These are phyloP conservation scores for Parathielavia appendiculata DNA, from an alignment of 495 filamentous ascomycete genomes.

Conservation along the genomic window DNA sequence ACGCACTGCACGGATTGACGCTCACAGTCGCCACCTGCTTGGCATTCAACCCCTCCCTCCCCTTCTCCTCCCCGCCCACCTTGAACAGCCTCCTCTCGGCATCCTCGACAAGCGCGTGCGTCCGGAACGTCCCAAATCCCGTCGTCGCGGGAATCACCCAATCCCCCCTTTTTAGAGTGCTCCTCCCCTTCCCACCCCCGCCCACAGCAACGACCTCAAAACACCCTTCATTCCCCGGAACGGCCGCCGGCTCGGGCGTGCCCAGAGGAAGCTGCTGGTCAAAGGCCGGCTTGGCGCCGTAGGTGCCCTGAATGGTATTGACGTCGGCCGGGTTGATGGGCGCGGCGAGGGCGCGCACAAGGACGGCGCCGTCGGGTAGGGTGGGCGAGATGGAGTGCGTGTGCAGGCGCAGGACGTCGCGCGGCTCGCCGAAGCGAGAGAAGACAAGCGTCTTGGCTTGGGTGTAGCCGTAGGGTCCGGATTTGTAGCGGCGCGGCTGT, in stretches of 20 bases:
- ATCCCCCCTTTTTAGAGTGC: slow-evolving; percentile 55
- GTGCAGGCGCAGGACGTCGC: slow-evolving; percentile 74
- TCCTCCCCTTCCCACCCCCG: slow-evolving; percentile 49
- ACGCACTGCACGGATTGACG: slow-evolving; percentile 91
- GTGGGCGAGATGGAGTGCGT: slow-evolving; percentile 74
- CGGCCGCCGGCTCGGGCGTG: slow-evolving; percentile 57
- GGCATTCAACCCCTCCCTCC: slow-evolving; percentile 55
- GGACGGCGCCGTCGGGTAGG: slow-evolving; percentile 65
- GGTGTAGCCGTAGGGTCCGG: slow-evolving; percentile 83
- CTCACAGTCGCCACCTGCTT: slow-evolving; percentile 77
- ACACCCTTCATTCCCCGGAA: slow-evolving; percentile 80
- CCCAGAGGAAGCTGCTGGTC: slow-evolving; percentile 47
- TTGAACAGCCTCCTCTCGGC: slow-evolving; percentile 56
- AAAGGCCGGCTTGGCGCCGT: slow-evolving; percentile 77
- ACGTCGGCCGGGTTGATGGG: slow-evolving; percentile 97
- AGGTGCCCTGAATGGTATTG: slow-evolving; percentile 91
- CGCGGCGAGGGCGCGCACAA: slow-evolving; percentile 66
- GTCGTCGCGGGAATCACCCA: slow-evolving; percentile 84
- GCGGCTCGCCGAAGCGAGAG: slow-evolving; percentile 76
- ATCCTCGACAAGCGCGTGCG: slow-evolving; percentile 68
- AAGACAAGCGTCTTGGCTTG: slow-evolving; percentile 91
- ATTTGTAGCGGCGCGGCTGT: slow-evolving; percentile 29
- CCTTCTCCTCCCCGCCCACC: slow-evolving; percentile 46
- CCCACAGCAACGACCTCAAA: slow-evolving; percentile 75
- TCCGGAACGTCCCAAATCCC: slow-evolving; percentile 87